Evolutionary conservation across 2,329 filamentous ascomycete species (phyloP).

Genomic region (Penicillium sp.): DNA sequence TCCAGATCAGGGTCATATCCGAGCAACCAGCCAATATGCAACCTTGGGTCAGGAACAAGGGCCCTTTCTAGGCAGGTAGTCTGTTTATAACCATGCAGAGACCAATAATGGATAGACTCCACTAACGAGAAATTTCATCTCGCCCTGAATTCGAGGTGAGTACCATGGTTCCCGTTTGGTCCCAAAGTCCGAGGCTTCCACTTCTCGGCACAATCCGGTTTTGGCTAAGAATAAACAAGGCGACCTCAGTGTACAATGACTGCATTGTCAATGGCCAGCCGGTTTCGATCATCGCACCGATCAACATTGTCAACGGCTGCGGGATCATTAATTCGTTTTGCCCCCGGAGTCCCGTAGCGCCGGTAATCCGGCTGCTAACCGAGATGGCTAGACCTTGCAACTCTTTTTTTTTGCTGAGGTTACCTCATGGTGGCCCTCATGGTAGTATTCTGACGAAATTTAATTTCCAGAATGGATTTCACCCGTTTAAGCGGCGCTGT

Average conservation of each 20-base stretch:
- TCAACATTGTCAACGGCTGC: neutral
- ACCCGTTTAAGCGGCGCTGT: neutral
- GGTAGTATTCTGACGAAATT: neutral
- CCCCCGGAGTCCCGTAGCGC: neutral
- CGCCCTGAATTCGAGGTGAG: neutral
- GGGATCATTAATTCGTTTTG: neutral
- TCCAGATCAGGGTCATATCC: neutral
- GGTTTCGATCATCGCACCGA: neutral
- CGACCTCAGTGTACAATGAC: neutral
- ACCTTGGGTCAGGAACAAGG: neutral
- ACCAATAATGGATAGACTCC: neutral
- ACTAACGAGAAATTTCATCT: neutral
- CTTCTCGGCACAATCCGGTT: neutral
- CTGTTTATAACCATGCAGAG: neutral
- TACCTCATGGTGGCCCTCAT: neutral
- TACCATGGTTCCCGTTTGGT: neutral
- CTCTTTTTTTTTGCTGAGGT: neutral
- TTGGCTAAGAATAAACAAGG: neutral
- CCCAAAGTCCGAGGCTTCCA: neutral
- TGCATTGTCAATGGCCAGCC: neutral
- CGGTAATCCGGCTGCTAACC: neutral
- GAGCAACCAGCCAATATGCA: neutral
- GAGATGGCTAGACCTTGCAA: neutral
- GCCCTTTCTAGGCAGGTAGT: neutral
- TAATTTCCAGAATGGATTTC: neutral